Percentiles rank a stretch among this genome's conserved stretches.
phyloP scores from a whole-genome alignment of 78 protist genomes.

The Pigoraptor vietnamica region DNA sequence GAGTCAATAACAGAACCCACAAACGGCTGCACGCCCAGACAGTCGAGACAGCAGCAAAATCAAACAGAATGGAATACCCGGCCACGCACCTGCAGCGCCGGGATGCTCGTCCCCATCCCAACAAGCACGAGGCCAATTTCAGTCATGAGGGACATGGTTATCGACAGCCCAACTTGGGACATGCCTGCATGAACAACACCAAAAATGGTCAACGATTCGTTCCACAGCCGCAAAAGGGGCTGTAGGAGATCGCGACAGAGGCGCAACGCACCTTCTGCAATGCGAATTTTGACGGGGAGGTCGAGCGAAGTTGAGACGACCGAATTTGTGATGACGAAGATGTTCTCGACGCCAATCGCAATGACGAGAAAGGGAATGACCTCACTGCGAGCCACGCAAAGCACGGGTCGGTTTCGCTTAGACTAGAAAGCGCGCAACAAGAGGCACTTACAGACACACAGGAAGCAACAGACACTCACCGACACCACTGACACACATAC shows the following conservation, averaged over 20 bases:
- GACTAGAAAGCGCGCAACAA: too few relatives aligned
- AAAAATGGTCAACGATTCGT: not conserved
- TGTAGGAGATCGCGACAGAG: too few relatives aligned
- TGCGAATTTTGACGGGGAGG: constrained; percentile 6
- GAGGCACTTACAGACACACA: too few relatives aligned
- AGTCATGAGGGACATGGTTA: not conserved
- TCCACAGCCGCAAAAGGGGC: not conserved
- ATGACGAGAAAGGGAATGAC: constrained; percentile 40
- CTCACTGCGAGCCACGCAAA: too few relatives aligned
- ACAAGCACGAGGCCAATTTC: not conserved
- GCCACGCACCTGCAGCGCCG: not conserved
- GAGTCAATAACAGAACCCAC: not conserved
- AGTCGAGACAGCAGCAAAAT: not conserved
- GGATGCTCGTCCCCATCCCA: not conserved
- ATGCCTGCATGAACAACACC: too few relatives aligned
- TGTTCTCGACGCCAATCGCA: constrained; percentile 37
- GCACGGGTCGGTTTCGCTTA: too few relatives aligned
- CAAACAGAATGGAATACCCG: not conserved
- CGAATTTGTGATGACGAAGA: constrained; percentile 32
- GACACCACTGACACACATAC: too few relatives aligned
- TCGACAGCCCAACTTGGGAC: not conserved
- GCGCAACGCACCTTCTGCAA: constrained; percentile 18
- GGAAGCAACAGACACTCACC: too few relatives aligned
- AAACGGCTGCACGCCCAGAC: too few relatives aligned
- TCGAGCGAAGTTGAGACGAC: constrained; percentile 21